phyloP scores from a whole-genome alignment of 1,284 basidiomycete species.

The Gymnopus androsaceus region DNA sequence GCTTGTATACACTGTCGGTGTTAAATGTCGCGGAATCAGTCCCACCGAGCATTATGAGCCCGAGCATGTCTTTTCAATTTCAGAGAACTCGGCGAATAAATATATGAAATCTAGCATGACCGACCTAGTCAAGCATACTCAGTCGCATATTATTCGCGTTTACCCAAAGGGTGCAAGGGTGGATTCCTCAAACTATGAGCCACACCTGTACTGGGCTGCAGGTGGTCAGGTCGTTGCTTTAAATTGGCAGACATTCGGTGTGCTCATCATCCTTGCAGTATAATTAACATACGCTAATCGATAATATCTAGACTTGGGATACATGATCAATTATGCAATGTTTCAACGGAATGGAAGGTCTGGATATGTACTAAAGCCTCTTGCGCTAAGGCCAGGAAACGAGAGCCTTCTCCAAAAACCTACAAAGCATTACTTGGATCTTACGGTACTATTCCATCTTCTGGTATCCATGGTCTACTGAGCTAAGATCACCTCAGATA shows the following conservation, averaged over 20 bases:
- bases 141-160: conserved; percentile 82
- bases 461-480: conserved; percentile 7
- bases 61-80: conserved; percentile 92
- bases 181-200: conserved; percentile 87
- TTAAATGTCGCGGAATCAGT: conserved; percentile 92
- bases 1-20: conserved; percentile 93
- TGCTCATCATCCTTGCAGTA: conserved; percentile 22
- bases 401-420: conserved; percentile 59
- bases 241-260: conserved; percentile 97
- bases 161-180: conserved; percentile 89
- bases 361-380: conserved; percentile 92
- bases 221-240: conserved; percentile 95
- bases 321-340: conserved; percentile 93
- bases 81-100: conserved; percentile 81
- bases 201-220: conserved; percentile 87
- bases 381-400: conserved; percentile 68
- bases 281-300: not conserved
- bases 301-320: conserved; percentile 70
- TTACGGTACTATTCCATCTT: conserved; percentile 48
- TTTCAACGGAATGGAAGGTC: conserved; percentile 85
- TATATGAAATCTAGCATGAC: conserved; percentile 55
- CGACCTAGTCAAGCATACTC: conserved; percentile 89
- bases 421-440: conserved; percentile 63
- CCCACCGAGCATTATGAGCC: conserved; percentile 86
- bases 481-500: conserved; percentile 44